Base-by-base conservation (phyloP, 148 eudicot species). In the Suaeda aralocaspica region DNA sequence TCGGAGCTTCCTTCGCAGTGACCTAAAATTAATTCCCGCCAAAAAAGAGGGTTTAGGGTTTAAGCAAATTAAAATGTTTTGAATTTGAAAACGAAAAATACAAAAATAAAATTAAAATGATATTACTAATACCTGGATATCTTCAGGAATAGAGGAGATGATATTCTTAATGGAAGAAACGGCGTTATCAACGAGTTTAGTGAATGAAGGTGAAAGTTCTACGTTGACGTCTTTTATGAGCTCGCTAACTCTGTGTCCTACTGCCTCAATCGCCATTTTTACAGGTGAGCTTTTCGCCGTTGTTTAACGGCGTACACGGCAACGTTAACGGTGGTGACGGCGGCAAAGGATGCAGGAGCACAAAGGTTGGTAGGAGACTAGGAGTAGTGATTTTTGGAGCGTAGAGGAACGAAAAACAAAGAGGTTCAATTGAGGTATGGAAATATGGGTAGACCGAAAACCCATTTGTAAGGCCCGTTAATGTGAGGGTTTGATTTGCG, bases 221-320 rank as follows among this genome's bases (percentile, higher is more conserved):
- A 84, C 70, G 58, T 83, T 78, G 2, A 85, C 97, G 56, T 93
- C 97, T 71, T 87, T 87, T 34, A 91, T 76, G 5, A 93, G 89
- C 72, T 93, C 89, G 28, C 65, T 66, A 25, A 84, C 69, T 66
- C 92, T 86, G 79, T 87, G 62, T 58, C 73, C 74, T 72, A 86
- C 67, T 25, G 88, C 79, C 64, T 81, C 88, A 28, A 58, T 72
- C 77, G 81, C 76, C 71, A 70, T 70, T 30, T 41, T 65, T 33
- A 9, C 6, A 55, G 39, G 65, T 33, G 25, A n/a, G 10, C 14
- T 61, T 55, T 34, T 14, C 16, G 28, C 9, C 34, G 22, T 25
- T 16, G 3, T n/a, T 64, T 12, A 46, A 11, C 2, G 11, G 22
- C 46, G 77, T 19, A 33, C 29, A 14, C 29, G 15, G 24, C 5